A percentile compares a stretch with the other conserved stretches of the same genome.
These are phyloP conservation scores for Nakazawaea wickerhamii DNA, from an alignment of 805 yeast species.

Conservation along the genomic window DNA sequence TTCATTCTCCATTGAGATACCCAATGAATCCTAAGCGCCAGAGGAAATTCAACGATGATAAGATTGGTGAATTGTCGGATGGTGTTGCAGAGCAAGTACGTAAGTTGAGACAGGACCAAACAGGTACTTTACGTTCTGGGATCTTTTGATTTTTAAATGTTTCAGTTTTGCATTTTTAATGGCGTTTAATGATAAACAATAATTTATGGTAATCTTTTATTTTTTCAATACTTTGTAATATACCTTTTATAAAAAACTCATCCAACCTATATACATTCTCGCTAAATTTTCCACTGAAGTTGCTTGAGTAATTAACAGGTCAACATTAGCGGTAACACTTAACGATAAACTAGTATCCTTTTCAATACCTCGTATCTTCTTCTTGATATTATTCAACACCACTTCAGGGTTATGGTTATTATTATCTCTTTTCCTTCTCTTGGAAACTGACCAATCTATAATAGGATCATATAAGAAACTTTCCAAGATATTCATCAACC, in stretches of 20 bases:
- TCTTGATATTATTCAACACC: slow-evolving; percentile 65
- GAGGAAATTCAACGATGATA: background rate
- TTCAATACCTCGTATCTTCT: slow-evolving; percentile 79
- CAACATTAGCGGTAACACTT: slow-evolving; percentile 91
- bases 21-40: background rate
- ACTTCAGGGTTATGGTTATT: slow-evolving; percentile 46
- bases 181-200: too few relatives aligned
- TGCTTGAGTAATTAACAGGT: slow-evolving; percentile 79
- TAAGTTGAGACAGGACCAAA: too few relatives aligned
- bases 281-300: slow-evolving; percentile 63
- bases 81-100: too few relatives aligned
- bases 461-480: slow-evolving; percentile 91
- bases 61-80: too few relatives aligned
- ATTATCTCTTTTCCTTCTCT: slow-evolving; percentile 33
- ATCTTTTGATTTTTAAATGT: too few relatives aligned
- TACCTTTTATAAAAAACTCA: slow-evolving; percentile 24
- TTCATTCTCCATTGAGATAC: too few relatives aligned
- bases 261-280: slow-evolving; percentile 95
- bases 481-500: slow-evolving; percentile 85
- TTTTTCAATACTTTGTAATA: background rate
- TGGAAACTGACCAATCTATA: slow-evolving; percentile 59
- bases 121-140: too few relatives aligned
- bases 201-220: too few relatives aligned
- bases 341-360: slow-evolving; percentile 80
- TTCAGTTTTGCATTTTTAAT: too few relatives aligned